Evolutionary conservation across 2,329 filamentous ascomycete species (phyloP).

Genomic region (Aplosporella prunicola): DNA sequence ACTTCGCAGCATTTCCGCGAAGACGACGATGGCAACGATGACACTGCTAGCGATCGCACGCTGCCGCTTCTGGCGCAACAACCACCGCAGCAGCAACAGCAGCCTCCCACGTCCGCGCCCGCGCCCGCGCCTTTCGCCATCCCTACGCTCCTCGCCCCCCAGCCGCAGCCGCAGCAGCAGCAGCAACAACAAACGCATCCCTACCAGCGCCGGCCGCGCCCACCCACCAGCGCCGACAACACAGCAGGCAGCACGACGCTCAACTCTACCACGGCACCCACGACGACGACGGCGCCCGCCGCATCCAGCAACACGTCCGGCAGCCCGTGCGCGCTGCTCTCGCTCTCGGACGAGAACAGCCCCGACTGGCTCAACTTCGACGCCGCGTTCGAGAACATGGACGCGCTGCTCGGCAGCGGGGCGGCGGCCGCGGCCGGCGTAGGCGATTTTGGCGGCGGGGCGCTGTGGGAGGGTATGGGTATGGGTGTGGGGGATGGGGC

Average conservation of each 20-base stretch:
- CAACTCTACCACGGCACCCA: not conserved
- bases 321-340: not conserved
- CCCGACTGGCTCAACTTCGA: conserved; percentile 33
- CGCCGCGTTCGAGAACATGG: conserved; percentile 32
- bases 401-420: conserved; percentile 28
- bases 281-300: not conserved
- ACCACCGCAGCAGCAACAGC: not conserved
- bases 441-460: no score
- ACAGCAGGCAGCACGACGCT: conserved; percentile 16
- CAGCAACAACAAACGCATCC: not conserved
- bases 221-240: conserved; percentile 24
- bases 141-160: no score
- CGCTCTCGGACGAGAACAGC: conserved; percentile 14
- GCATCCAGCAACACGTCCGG: not conserved
- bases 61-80: not conserved
- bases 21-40: no score
- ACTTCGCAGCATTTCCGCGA: no score
- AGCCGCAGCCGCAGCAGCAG: no score
- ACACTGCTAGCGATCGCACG: no score
- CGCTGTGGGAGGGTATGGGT: no score
- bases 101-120: not conserved
- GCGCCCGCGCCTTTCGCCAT: no score
- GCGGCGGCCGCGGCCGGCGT: no score
- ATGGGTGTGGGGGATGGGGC: no score
- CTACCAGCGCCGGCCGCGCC: not conserved